Conservation (phyloP, 1,139 yeast species). For the Yamadazyma buinensis region DNA sequence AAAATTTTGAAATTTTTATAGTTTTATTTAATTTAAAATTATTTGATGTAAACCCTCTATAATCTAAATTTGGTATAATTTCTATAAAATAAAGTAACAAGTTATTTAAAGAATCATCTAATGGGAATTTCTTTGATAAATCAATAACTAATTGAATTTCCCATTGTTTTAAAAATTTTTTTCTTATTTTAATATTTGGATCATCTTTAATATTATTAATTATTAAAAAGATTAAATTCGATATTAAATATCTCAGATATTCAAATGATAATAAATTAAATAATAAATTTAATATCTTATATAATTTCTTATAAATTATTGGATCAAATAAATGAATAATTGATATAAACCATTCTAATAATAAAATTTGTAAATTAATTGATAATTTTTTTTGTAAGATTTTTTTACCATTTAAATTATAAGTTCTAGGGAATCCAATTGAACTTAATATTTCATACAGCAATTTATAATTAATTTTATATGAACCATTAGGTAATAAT, state of each 20-base stretch:
- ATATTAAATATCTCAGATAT: constrained; percentile 28
- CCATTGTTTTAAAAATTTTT: constrained; percentile 27
- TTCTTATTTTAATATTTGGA: constrained; percentile 10
- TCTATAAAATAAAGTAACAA: constrained; percentile 22
- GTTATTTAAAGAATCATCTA: constrained; percentile 26
- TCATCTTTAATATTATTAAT: constrained; percentile 14
- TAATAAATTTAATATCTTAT: constrained; percentile 23
- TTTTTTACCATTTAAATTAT: constrained; percentile 20
- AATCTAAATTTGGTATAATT: constrained; percentile 23
- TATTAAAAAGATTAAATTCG: constrained; percentile 26
- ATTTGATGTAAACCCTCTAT: too few relatives aligned
- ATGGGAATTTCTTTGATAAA: constrained; percentile 30
- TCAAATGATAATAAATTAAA: constrained; percentile 31
- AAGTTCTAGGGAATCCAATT: constrained; percentile 28
- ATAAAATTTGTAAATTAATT: constrained; percentile 18
- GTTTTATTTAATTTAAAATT: too few relatives aligned
- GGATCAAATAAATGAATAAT: constrained; percentile 26
- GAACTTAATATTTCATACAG: constrained; percentile 22
- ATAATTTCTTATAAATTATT: constrained; percentile 14
- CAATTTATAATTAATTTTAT: constrained; percentile 9
- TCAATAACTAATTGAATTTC: constrained; percentile 33
- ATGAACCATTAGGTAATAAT: constrained; percentile 14
- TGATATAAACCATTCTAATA: constrained; percentile 32
- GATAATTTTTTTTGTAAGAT: constrained; percentile 23
- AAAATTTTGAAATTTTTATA: constrained; percentile 6